Evolutionary conservation across 768 basidiomycete species (phyloP).

Genomic region (Gelatoporia subvermispora): DNA sequence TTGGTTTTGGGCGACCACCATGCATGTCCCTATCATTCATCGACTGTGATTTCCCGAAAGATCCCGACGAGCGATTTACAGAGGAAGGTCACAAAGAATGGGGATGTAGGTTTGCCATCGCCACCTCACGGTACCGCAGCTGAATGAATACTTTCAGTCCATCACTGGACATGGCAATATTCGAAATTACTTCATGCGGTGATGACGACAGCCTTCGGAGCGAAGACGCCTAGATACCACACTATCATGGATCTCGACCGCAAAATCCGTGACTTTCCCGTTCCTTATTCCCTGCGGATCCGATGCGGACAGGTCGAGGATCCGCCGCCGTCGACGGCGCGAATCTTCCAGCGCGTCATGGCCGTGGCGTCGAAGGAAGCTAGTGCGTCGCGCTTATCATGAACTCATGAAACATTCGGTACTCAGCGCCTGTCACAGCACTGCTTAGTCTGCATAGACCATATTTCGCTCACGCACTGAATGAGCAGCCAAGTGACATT

Average conservation of each 20-base stretch:
- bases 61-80: conserved; percentile 30
- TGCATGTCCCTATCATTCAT: conserved; percentile 46
- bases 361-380: conserved; percentile 25
- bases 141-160: conserved; percentile 32
- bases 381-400: conserved; percentile 7
- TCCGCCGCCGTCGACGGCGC: conserved; percentile 6
- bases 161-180: conserved; percentile 53
- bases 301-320: conserved; percentile 17
- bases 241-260: conserved; percentile 46
- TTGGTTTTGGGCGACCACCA: conserved; percentile 57
- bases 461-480: conserved; percentile 64
- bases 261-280: conserved; percentile 44
- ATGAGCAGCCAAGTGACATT: conserved; percentile 52
- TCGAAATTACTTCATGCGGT: conserved; percentile 47
- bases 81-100: conserved; percentile 32
- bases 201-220: conserved; percentile 45
- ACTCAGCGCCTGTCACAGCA: conserved; percentile 29
- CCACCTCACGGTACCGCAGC: not conserved
- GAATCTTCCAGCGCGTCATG: conserved; percentile 15
- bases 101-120: conserved; percentile 38
- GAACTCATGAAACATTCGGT: conserved; percentile 7
- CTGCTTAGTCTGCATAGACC: conserved; percentile 62
- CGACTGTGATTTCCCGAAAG: conserved; percentile 52
- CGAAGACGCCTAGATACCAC: conserved; percentile 33
- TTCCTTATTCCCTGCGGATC: conserved; percentile 40